Base-by-base conservation (phyloP, 257 asterid genomes). In the Knoxia roxburghii region DNA sequence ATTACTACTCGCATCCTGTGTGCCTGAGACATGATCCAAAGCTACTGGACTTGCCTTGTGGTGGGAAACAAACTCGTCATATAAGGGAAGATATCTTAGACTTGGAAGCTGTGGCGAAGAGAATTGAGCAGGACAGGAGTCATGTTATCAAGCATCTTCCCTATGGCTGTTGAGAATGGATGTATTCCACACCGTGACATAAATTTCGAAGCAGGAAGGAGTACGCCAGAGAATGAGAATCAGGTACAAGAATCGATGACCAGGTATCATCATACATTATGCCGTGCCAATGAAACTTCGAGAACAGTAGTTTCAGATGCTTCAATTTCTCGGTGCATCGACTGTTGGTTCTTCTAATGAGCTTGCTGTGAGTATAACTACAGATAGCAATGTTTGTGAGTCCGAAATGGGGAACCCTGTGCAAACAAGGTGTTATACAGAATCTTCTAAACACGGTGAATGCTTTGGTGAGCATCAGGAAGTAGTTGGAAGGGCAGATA, bases 21-120 rank as follows among this genome's bases (percentile, higher is more conserved):
- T 93, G 99, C 81, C 94, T 93, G 70, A 95, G 95, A 73, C 99
- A 93, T 78, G 99, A 88, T 83, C 83, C 82, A 30, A 80, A 72
- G 66, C 77, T 82, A 57, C 77, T 83, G 60, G 76, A 77, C 72
- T 75, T 84, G 78, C 83, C 87, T 59, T 90, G 99, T 72, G 86
- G 80, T 68, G 80, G 78, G 74, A 73, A 65, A 64, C 49, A 67
- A 66, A 73, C 82, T 7, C 85, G 88, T 43, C 81, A 76, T 70
- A 75, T 90, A 37, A 81, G 99, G 80, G 92, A 88, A 50, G 86
- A 88, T 82, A 85, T 93, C 45, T 71, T 78, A 71, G 79, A 80
- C 66, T 62, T 86, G 88, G 99, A 93, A 80, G 83, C 84, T 62
- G 95, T 80, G 39, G 96, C 99, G 0, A 82, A 62, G 76, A 84